Evolutionary conservation across 108 stramenopile species (phyloP), one percentile per base, ranked within the genome.

Genomic region (Skeletonema grethae): DNA sequence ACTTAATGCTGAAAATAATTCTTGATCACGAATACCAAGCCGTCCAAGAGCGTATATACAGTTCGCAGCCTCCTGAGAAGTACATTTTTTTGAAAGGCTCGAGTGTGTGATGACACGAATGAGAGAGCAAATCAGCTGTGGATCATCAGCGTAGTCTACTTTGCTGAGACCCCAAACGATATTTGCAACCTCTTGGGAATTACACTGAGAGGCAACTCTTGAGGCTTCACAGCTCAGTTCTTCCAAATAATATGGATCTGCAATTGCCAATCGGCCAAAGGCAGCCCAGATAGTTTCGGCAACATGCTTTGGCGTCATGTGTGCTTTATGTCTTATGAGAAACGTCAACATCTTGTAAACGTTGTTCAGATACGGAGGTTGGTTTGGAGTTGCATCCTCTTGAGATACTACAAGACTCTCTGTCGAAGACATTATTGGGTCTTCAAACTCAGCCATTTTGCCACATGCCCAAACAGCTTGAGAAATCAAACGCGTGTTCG

Each of bases 391-490:
- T 8, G 43, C 20, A 29, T 65, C 28, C 28, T 71, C 56, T 24
- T 63, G 29, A 50, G 16, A 57, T 39, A 67, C 65, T 32, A n/a
- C 5, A 46, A 63, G 35, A 58, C 31, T 11, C 43, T 82, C 80
- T 39, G 61, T 78, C 13, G 48, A 65, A 24, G 39, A 53, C 28
- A 43, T 45, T 38, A 50, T 31, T 32, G 72, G 65, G 29, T 69
- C 34, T 53, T 79, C 77, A 61, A 61, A 79, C 29, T 35, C 43
- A 31, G 63, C 38, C 87, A 93, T 93, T 68, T 89, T 93, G 1
- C 78, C 89, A 68, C 89, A 93, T 2, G 87, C 83, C 92, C 89
- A 93, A 2, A 90, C 61, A 18, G 85, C 82, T 43, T 88, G 86
- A 3, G 88, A 72, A 22, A 90, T 35, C 43, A 85, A 80, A 29